Evolutionary conservation across 257 asterid species (phyloP).

Genomic region (Linderniella brevidens): DNA sequence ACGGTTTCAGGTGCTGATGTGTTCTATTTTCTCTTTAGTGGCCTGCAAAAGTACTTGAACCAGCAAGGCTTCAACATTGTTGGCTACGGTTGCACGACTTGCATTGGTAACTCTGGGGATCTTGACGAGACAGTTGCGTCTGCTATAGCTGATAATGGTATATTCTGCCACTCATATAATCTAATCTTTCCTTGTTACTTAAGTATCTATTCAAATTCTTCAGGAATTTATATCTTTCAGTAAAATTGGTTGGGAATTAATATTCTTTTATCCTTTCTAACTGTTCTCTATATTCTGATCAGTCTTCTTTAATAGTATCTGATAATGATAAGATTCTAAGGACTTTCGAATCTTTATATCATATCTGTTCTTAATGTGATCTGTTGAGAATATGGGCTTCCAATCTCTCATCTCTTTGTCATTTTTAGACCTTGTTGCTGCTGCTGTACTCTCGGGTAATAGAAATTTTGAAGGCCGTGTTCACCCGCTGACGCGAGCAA

Average conservation of each 20-base stretch:
- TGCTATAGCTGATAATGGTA: conserved; percentile 73
- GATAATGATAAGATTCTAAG: not conserved
- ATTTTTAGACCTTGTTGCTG: conserved; percentile 61
- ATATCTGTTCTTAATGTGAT: not conserved
- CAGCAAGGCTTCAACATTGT: conserved; percentile 85
- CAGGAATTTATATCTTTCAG: not conserved
- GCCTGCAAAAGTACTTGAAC: conserved; percentile 65
- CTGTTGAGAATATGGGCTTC: not conserved
- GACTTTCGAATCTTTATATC: not conserved
- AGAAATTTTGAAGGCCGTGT: conserved; percentile 92
- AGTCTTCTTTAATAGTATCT: too few relatives aligned
- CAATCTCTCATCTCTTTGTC: not conserved
- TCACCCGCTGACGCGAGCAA: conserved; percentile 85
- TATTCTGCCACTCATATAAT: not conserved
- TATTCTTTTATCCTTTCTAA: too few relatives aligned
- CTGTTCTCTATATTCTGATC: too few relatives aligned
- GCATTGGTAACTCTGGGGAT: conserved; percentile 96
- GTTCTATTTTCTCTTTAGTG: conserved; percentile 28
- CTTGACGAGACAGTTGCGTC: conserved; percentile 78
- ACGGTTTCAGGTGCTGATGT: conserved; percentile 3
- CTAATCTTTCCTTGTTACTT: not conserved
- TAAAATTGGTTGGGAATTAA: not conserved
- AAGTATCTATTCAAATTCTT: not conserved
- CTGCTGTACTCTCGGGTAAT: conserved; percentile 91
- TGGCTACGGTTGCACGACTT: conserved; percentile 96